Evolutionary conservation across 495 filamentous ascomycete species (phyloP).

Genomic region (Aspergillus incahuasiensis): DNA sequence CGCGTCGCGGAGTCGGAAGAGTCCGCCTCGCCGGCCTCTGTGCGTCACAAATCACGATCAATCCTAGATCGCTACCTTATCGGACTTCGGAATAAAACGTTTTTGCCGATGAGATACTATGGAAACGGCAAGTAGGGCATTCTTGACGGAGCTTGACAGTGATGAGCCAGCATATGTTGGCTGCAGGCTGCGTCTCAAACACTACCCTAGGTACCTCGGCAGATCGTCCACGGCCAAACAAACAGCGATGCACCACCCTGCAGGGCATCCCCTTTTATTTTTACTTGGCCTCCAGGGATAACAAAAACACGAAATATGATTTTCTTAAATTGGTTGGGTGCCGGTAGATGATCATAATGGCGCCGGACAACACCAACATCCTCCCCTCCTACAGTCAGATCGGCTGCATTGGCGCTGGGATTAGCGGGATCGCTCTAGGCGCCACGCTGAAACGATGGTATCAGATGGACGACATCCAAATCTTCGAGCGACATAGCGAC

Average conservation of each 20-base stretch:
- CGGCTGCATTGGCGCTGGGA: conserved; percentile 24
- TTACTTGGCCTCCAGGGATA: no score
- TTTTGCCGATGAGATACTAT: no score
- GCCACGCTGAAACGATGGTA: conserved; percentile 30
- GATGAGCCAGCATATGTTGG: neutral
- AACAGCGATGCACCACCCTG: neutral
- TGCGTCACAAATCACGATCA: no score
- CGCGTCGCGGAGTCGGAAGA: no score
- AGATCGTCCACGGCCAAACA: neutral
- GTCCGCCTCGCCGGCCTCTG: no score
- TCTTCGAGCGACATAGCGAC: conserved; percentile 24
- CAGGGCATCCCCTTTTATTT: neutral
- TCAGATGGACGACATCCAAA: conserved; percentile 22
- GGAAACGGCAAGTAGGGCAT: no score
- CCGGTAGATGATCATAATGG: neutral
- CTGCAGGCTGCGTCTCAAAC: neutral
- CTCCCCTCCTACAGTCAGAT: conserved; percentile 22
- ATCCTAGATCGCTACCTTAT: no score
- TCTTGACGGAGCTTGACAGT: neutral
- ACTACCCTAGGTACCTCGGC: neutral
- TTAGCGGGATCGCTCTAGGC: conserved; percentile 23
- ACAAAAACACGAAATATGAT: neutral
- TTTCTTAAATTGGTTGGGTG: neutral
- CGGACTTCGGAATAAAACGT: no score
- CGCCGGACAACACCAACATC: neutral